Evolutionary conservation across 345 rosid species (phyloP).

Genomic region (Ricinus communis): DNA sequence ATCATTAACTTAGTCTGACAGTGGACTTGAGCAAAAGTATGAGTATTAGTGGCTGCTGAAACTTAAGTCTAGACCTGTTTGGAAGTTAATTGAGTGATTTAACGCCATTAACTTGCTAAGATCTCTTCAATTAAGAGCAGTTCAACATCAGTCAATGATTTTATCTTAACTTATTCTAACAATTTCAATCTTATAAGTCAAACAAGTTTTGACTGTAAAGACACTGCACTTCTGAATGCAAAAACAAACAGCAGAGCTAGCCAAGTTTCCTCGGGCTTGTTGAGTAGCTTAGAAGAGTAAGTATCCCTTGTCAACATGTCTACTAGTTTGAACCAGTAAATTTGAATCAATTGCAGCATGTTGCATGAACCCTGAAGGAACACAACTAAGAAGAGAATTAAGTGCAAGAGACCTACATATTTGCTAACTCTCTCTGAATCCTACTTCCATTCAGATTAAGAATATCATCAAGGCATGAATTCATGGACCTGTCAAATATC

Average conservation of each 20-base stretch:
- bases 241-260: neutral
- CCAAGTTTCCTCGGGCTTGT: neutral
- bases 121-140: neutral
- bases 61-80: neutral
- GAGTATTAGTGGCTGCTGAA: neutral
- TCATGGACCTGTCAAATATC: constrained; percentile 37
- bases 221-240: neutral
- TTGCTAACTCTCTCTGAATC: constrained; percentile 67
- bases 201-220: neutral
- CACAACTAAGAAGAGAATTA: constrained; percentile 14
- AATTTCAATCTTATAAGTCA: neutral
- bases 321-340: constrained; percentile 1
- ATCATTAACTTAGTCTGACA: neutral
- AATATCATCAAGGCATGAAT: constrained; percentile 54
- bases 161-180: neutral
- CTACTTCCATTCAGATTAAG: constrained; percentile 62
- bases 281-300: neutral
- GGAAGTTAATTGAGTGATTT: neutral
- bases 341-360: neutral
- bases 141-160: neutral
- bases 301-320: neutral
- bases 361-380: neutral
- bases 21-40: too few relatives aligned
- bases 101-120: neutral
- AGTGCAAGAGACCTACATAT: constrained; percentile 50